phyloP scores from a whole-genome alignment of 805 yeast species.

The Saccharomycopsis schoenii region DNA sequence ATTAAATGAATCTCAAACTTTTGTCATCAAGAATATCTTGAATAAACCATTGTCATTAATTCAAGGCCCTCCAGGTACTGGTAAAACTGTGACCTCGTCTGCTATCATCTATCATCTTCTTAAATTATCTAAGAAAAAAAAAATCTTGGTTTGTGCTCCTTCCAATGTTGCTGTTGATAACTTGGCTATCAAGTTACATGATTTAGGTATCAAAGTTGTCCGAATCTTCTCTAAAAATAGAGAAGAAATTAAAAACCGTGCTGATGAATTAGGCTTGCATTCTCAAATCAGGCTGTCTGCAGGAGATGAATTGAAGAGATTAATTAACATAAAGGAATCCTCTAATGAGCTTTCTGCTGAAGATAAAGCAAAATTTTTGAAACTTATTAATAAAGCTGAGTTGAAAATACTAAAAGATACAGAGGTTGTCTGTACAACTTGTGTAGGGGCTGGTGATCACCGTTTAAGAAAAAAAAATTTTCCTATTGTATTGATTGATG shows the following conservation, averaged over 20 bases:
- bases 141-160: constrained; percentile 83
- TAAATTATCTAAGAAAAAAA: constrained; percentile 45
- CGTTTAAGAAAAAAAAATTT: constrained; percentile 49
- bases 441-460: constrained; percentile 83
- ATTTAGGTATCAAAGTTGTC: constrained; percentile 68
- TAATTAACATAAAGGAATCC: constrained; percentile 48
- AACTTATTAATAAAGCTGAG: constrained; percentile 40
- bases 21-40: constrained; percentile 63
- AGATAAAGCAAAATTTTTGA: constrained; percentile 40
- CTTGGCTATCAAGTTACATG: constrained; percentile 60
- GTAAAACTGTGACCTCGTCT: constrained; percentile 90
- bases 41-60: constrained; percentile 68
- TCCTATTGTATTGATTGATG: constrained; percentile 80
- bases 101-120: constrained; percentile 73
- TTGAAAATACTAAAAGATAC: constrained; percentile 39
- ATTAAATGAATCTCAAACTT: constrained; percentile 67
- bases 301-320: constrained; percentile 46
- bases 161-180: constrained; percentile 94
- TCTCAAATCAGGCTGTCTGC: constrained; percentile 39
- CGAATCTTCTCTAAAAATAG: constrained; percentile 67
- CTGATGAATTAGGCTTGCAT: constrained; percentile 48
- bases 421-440: constrained; percentile 81
- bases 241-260: constrained; percentile 68
- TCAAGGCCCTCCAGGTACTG: constrained; percentile 97
- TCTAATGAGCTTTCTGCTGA: constrained; percentile 54